phyloP scores from a whole-genome alignment of 768 basidiomycete genomes.

The Infundibulicybe gibba region DNA sequence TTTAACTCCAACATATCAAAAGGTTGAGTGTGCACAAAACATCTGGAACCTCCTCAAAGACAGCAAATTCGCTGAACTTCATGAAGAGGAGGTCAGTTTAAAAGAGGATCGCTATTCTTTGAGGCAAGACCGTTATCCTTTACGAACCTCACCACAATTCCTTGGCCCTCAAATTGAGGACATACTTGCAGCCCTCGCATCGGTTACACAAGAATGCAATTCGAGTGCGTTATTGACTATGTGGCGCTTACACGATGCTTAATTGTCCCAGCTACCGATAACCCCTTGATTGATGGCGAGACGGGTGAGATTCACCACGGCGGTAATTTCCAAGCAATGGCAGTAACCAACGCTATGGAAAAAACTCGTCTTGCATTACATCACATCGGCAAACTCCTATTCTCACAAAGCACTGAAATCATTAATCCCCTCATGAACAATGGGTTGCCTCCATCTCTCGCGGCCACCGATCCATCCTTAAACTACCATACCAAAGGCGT shows the following conservation, averaged over 20 bases:
- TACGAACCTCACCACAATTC: constrained; percentile 80
- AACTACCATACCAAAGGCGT: constrained; percentile 85
- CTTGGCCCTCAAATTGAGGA: constrained; percentile 86
- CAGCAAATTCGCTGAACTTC: constrained; percentile 59
- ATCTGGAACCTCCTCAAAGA: constrained; percentile 68
- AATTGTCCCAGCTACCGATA: constrained; percentile 68
- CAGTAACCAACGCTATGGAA: constrained; percentile 85
- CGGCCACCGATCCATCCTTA: constrained; percentile 75
- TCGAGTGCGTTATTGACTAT: constrained; percentile 49
- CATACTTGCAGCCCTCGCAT: constrained; percentile 58
- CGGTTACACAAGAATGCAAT: constrained; percentile 75
- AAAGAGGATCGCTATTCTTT: constrained; percentile 70
- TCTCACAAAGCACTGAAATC: constrained; percentile 66
- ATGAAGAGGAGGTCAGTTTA: constrained; percentile 73
- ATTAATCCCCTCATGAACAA: constrained; percentile 77
- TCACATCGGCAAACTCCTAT: constrained; percentile 68
- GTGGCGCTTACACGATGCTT: constrained; percentile 1
- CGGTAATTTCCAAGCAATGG: constrained; percentile 89
- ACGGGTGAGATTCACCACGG: constrained; percentile 71
- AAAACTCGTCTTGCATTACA: constrained; percentile 74
- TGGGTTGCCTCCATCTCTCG: constrained; percentile 76
- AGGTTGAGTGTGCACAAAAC: constrained; percentile 69
- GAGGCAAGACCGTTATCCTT: constrained; percentile 76
- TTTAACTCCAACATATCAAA: constrained; percentile 1
- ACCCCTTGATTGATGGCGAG: constrained; percentile 74